A percentile compares a stretch with the other conserved stretches of the same genome.
Conservation (phyloP, 176 grass and related monocot genomes). For the Themeda triandra region DNA sequence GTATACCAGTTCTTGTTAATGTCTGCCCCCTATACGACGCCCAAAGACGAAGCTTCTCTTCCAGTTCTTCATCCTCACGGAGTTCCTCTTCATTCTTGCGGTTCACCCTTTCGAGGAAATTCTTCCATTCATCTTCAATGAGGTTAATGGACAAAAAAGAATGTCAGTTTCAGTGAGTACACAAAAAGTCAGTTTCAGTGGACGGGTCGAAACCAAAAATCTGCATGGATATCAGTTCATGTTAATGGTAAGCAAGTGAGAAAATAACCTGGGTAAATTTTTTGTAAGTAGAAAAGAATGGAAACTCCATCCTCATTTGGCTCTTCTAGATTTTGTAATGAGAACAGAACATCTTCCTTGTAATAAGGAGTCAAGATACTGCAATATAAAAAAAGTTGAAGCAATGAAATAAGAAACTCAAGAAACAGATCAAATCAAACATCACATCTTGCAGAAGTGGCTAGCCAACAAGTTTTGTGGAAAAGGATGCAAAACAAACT, state of each 20-base stretch:
- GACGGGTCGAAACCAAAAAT: neutral
- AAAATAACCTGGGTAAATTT: constrained; percentile 93
- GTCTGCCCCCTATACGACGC: constrained; percentile 96
- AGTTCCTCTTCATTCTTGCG: constrained; percentile 67
- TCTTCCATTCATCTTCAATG: constrained; percentile 83
- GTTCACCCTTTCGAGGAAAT: constrained; percentile 71
- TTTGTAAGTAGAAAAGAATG: constrained; percentile 98
- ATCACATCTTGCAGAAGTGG: neutral
- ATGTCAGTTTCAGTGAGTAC: constrained; percentile 25
- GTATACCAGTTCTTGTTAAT: constrained; percentile 83
- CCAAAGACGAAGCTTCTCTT: constrained; percentile 93
- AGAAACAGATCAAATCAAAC: constrained; percentile 8
- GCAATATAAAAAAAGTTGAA: constrained; percentile 29
- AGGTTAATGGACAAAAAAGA: neutral
- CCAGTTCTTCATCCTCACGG: constrained; percentile 49
- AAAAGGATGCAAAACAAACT: neutral
- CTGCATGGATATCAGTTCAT: neutral
- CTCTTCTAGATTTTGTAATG: constrained; percentile 63
- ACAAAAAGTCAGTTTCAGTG: constrained; percentile 11
- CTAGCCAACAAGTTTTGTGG: neutral
- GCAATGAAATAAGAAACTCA: neutral
- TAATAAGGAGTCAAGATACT: constrained; percentile 97
- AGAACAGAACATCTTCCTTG: constrained; percentile 97
- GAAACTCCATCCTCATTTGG: constrained; percentile 95
- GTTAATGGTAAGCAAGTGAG: neutral